Base-by-base conservation (phyloP, 2,329 filamentous ascomycete species). In the Metarhizium humberi region DNA sequence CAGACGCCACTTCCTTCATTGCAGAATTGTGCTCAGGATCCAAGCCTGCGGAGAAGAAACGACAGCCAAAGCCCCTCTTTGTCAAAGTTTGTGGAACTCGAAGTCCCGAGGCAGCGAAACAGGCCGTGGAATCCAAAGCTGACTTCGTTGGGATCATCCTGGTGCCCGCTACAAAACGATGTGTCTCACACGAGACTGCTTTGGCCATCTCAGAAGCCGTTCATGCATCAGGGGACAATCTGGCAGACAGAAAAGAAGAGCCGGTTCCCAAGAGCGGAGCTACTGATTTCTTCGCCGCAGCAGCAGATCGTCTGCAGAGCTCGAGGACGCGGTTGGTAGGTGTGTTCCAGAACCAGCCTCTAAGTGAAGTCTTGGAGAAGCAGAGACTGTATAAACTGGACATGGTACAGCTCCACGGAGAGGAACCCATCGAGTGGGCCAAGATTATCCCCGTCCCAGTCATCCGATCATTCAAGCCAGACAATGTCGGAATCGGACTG, bases 61-160 rank as follows among this genome's bases (percentile, higher is more conserved):
- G 65, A n/a, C 65, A 62, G 30, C 60, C 70, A 32, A 71, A 73
- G 16, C 70, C 77, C 20, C 76, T 90, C 1, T 77, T 94, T 34
- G 91, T 96, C 61, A 99, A 99, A 74, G 95, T 99, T 29, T 99
- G 94, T 68, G 94, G 94, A 6, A 97, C 92, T 8, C 82, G 92
- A 56, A 90, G 84, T 57, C 79, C 85, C 10, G 90, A 95, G 66
- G 90, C 86, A 16, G 94, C 94, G 6, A 77, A 82, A 55, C 81
- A 84, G 58, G 94, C 94, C 16, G 83, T 95, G 50, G 84, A 92
- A 66, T 86, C 90, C 43, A 92, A 92, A 30, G 94, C 94, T 36
- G 92, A 99, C 70, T 77, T 96, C 61, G 84, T 99, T 52, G 94
- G 94, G 58, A 95, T 99, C 64, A 96, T 96, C 56, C 76, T 96